Conservation (phyloP, 2,329 filamentous ascomycete genomes). For the Myriangium duriaei region DNA sequence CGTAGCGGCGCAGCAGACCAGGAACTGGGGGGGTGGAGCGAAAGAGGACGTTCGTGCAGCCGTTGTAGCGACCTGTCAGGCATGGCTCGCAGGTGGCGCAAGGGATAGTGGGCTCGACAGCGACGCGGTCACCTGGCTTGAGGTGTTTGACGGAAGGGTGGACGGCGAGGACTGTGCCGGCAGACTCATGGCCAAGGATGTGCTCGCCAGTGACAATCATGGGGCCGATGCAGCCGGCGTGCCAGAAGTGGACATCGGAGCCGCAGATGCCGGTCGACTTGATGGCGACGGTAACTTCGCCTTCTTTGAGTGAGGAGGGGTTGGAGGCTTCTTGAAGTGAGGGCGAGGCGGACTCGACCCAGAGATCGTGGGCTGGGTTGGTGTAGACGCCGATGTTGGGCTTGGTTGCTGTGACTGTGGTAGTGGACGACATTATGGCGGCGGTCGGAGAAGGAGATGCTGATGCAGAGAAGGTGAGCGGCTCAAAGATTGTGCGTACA, state of each 20-base stretch:
- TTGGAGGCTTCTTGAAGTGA: constrained; percentile 60
- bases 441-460: too few species aligned
- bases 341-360: constrained; percentile 69
- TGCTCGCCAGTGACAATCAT: constrained; percentile 87
- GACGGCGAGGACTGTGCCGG: constrained; percentile 66
- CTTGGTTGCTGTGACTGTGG: constrained; percentile 45
- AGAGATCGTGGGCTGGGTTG: constrained; percentile 82
- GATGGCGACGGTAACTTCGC: constrained; percentile 78
- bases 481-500: too few species aligned
- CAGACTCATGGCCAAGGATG: constrained; percentile 88
- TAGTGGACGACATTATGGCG: constrained; percentile 17
- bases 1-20: constrained; percentile 78
- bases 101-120: constrained; percentile 87
- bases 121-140: constrained; percentile 78
- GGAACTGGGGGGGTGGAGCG: constrained; percentile 81
- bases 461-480: too few species aligned
- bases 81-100: constrained; percentile 86
- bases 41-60: constrained; percentile 76
- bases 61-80: constrained; percentile 87
- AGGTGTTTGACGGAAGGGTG: constrained; percentile 68
- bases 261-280: constrained; percentile 95
- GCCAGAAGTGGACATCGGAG: constrained; percentile 96
- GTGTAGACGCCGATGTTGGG: constrained; percentile 94
- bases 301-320: constrained; percentile 57
- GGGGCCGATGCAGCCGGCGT: constrained; percentile 84